Evolutionary conservation across 306 rosid genomes (phyloP), one percentile per base, ranked within the genome.

Genomic region (Argentina anserina): DNA sequence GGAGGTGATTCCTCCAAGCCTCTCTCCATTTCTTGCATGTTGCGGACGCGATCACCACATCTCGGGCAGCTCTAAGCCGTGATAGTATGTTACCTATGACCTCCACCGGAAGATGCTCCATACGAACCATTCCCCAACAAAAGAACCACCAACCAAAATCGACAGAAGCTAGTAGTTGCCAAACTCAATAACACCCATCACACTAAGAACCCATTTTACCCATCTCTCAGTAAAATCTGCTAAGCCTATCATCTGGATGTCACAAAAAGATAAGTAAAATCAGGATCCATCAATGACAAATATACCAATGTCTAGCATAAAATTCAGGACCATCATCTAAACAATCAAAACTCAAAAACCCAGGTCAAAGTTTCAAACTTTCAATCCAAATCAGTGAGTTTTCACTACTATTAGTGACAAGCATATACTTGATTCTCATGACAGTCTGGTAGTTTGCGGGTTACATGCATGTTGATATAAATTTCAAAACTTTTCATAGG

Each of bases 101-200:
- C 80, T 92, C 96, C 71, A 92, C 91, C 34, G 98, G 98, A 80
- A 90, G 91, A 55, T 82, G 77, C 69, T 90, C 95, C 94, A 89
- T 92, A n/a, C 66, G 77, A 65, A 88, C 92, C 94, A 89, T 92
- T 25, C 69, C 68, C 63, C 46, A 67, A 40, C 21, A 37, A 49
- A 50, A 65, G 13, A n/a, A 42, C 7, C 59, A 41, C 11, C 31
- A 25, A 45, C 46, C 15, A 6, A 37, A 45, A 40, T 65, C 25
- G 0, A 26, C 3, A 9, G n/a, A 75, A 58, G 62, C 34, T 53
- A n/a, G 33, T 12, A 36, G 59, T 66, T 12, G 14, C 67, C 69
- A 55, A 53, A 25, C 31, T 56, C 60, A 63, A 49, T 20, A 17
- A 53, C 46, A 11, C 62, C 43, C 43, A 46, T 29, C 29, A 47